Percentiles rank a stretch among this genome's conserved stretches.
Evolutionary conservation across 257 asterid genomes (phyloP).

Genomic region (Nicotiana paniculata): DNA sequence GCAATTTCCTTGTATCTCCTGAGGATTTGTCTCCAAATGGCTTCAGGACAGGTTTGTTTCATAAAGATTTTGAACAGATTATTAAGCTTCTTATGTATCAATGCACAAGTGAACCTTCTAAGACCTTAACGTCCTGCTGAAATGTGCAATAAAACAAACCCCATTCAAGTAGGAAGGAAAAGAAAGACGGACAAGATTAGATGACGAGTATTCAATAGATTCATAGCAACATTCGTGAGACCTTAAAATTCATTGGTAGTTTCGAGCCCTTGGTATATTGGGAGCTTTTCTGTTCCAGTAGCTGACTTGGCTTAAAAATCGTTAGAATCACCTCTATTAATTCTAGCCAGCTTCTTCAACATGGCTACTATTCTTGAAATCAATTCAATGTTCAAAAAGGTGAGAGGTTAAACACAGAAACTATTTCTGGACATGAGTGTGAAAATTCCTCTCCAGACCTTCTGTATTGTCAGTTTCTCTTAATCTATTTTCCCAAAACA

Average conservation of each 20-base stretch:
- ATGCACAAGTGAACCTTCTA: neutral
- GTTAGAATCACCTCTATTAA: neutral
- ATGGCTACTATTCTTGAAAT: neutral
- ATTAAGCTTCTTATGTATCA: neutral
- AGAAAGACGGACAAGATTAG: neutral
- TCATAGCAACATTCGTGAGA: neutral
- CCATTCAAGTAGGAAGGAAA: neutral
- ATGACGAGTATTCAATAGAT: neutral
- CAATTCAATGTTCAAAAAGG: neutral
- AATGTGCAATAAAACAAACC: neutral
- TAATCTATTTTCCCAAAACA: neutral
- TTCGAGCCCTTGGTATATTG: neutral
- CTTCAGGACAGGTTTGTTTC: slow-evolving; percentile 63
- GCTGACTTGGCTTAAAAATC: neutral
- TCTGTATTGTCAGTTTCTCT: neutral
- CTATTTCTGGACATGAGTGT: neutral
- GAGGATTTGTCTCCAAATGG: slow-evolving; percentile 93
- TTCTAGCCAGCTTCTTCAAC: neutral
- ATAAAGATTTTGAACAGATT: neutral
- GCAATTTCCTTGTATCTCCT: slow-evolving; percentile 75
- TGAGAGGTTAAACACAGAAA: neutral
- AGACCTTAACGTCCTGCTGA: no score
- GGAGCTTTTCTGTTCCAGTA: neutral
- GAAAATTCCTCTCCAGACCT: neutral
- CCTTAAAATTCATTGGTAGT: neutral